Evolutionary conservation across 257 asterid species (phyloP).

Genomic region (Solanum lycopersicoides): DNA sequence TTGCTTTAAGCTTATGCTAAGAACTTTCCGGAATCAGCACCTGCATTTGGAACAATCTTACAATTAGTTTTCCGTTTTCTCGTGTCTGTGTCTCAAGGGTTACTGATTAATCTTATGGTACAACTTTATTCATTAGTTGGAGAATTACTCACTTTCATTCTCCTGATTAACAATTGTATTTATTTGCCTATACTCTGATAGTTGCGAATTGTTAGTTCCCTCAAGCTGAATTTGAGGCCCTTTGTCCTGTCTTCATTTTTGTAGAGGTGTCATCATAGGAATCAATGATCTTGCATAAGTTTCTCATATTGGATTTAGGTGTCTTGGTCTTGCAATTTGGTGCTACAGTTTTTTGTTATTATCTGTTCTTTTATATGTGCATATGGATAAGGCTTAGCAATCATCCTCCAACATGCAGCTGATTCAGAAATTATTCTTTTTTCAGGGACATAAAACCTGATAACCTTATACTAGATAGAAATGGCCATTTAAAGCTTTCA

Average conservation of each 20-base stretch:
- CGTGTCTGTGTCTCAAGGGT: not conserved
- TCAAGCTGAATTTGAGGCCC: not conserved
- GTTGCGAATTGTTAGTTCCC: not conserved
- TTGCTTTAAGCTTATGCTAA: not conserved
- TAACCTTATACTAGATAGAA: conserved; percentile 80
- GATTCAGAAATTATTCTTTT: conserved; percentile 3
- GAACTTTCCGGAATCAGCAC: not conserved
- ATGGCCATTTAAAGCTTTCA: conserved; percentile 89
- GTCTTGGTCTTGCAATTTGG: not conserved
- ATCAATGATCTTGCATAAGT: not conserved
- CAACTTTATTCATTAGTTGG: not conserved
- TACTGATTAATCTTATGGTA: not conserved
- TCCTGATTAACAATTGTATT: not conserved
- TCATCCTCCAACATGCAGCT: conserved; percentile 24
- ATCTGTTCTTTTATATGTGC: not conserved
- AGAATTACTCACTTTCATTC: not conserved
- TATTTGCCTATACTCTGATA: not conserved
- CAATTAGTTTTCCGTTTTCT: not conserved
- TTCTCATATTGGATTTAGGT: not conserved
- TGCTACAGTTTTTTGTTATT: not conserved
- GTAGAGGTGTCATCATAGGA: not conserved
- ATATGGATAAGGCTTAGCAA: conserved; percentile 7
- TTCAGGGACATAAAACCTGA: conserved; percentile 95
- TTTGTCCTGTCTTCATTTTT: not conserved
- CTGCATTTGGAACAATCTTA: not conserved